A percentile compares a stretch with the other conserved stretches of the same genome.
phyloP scores from a whole-genome alignment of 306 rosid species.

The Pyrus pyrifolia region DNA sequence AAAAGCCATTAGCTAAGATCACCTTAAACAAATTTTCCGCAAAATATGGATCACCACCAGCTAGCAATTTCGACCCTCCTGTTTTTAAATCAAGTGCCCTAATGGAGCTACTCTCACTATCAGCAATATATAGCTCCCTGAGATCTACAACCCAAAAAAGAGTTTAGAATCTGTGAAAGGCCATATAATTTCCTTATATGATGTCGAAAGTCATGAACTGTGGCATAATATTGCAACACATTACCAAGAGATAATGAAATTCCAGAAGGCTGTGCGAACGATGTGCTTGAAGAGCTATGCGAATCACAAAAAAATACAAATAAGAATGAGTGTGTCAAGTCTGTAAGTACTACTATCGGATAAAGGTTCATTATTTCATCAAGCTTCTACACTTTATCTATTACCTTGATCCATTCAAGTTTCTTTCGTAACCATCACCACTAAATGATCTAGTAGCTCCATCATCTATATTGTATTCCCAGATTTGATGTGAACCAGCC shows the following conservation, averaged over 20 bases:
- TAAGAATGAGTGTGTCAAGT: conserved; percentile 3
- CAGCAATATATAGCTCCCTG: conserved; percentile 67
- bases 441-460: conserved; percentile 67
- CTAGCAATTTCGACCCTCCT: conserved; percentile 82
- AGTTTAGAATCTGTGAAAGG: conserved; percentile 6
- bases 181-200: neutral
- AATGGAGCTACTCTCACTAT: conserved; percentile 97
- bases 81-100: conserved; percentile 72
- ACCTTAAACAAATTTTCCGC: conserved; percentile 88
- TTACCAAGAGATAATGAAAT: conserved; percentile 86
- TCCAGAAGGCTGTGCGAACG: conserved; percentile 97
- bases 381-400: neutral
- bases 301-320: conserved; percentile 20
- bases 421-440: conserved; percentile 95
- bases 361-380: neutral
- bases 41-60: conserved; percentile 79
- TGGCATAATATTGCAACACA: conserved; percentile 2
- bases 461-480: conserved; percentile 66
- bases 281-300: conserved; percentile 67
- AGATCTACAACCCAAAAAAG: conserved; percentile 38
- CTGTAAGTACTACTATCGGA: conserved; percentile 7
- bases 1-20: conserved; percentile 12
- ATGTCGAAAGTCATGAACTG: conserved; percentile 9
- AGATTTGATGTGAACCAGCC: conserved; percentile 97
- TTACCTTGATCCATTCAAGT: conserved; percentile 88